phyloP scores from a whole-genome alignment of 176 grass and related monocot genomes.

The Tuctoria greenei region DNA sequence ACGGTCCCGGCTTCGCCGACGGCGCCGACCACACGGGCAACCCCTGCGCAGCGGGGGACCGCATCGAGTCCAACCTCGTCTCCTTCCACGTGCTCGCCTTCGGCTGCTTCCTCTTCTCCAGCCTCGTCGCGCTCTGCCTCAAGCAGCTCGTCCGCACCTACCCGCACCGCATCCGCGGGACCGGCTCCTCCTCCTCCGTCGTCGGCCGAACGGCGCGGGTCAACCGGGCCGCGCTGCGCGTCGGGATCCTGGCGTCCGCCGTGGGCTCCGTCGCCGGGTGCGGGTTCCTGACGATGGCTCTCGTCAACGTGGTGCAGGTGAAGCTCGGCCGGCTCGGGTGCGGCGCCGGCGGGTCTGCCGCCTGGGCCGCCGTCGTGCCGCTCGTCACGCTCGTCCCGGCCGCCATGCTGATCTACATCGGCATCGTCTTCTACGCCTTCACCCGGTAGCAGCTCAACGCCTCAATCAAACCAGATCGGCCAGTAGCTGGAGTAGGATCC shows the following conservation, averaged over 20 bases:
- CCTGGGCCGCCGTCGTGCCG: slow-evolving; percentile 57
- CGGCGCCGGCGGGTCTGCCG: slow-evolving; percentile 49
- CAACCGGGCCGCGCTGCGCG: slow-evolving; percentile 66
- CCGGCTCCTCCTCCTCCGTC: background rate
- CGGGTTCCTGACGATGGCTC: slow-evolving; percentile 79
- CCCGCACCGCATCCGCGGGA: background rate
- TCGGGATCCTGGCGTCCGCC: slow-evolving; percentile 65
- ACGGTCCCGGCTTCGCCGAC: slow-evolving; percentile 37
- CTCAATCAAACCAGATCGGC: background rate
- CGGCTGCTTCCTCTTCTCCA: slow-evolving; percentile 95
- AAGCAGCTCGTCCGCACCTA: slow-evolving; percentile 80
- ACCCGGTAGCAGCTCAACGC: slow-evolving; percentile 19
- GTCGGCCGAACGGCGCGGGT: slow-evolving; percentile 38
- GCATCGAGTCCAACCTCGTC: slow-evolving; percentile 64
- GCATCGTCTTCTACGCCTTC: slow-evolving; percentile 74
- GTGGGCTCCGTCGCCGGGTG: slow-evolving; percentile 62
- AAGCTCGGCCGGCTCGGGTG: slow-evolving; percentile 76
- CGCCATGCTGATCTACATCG: slow-evolving; percentile 79
- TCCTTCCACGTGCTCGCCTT: slow-evolving; percentile 86
- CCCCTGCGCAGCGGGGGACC: slow-evolving; percentile 56
- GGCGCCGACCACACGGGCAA: slow-evolving; percentile 24
- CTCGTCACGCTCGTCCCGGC: slow-evolving; percentile 71
- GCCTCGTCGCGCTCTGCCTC: slow-evolving; percentile 93
- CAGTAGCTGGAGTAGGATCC: background rate
- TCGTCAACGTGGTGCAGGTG: slow-evolving; percentile 87